Evolutionary conservation across 2,329 filamentous ascomycete species (phyloP), one percentile per base, ranked within the genome.

Genomic region (Pyrenophora tritici-repentis): DNA sequence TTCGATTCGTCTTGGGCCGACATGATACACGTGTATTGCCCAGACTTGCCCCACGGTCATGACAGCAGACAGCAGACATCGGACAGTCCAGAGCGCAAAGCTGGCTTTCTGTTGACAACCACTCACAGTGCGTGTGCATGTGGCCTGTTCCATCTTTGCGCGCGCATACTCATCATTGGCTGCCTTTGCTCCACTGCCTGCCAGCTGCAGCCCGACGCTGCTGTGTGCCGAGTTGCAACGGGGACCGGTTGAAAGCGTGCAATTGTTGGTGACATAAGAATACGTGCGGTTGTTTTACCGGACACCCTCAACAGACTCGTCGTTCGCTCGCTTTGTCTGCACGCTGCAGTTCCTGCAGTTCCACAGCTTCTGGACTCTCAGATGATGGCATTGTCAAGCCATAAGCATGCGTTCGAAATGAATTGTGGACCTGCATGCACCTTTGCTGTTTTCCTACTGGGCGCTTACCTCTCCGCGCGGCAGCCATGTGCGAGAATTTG

Each of bases 351-450:
- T 53, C 55, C 56, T 29, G 26, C 8, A 52, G 53, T 37, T 53
- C 56, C 56, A 58, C 57, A 48, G 53, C 56, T 49, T 62, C 58
- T 61, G 59, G 57, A 54, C 59, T 63, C 31, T 38, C 41, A 40
- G 39, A 56, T 56, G 45, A 58, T 61, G 56, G 50, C 62, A 61
- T 61, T 50, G 50, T 50, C 46, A 47, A 53, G 34, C 54, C 55
- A 56, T 62, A 58, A 55, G 53, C 55, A 65, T 66, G 67, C 64
- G 50, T 57, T 42, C 17, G 62, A 70, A 55, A 70, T 72, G 67
- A 72, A 66, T 62, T 66, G 54, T 67, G 69, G 68, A 55, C 34
- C 68, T 42, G 24, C 45, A 57, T 24, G 59, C 53, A 53, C 39
- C 18, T 46, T 48, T 32, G 26, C 45, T 50, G 31, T 53, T 56